phyloP scores from a whole-genome alignment of 345 rosid species.

The Eucalyptus virginea region DNA sequence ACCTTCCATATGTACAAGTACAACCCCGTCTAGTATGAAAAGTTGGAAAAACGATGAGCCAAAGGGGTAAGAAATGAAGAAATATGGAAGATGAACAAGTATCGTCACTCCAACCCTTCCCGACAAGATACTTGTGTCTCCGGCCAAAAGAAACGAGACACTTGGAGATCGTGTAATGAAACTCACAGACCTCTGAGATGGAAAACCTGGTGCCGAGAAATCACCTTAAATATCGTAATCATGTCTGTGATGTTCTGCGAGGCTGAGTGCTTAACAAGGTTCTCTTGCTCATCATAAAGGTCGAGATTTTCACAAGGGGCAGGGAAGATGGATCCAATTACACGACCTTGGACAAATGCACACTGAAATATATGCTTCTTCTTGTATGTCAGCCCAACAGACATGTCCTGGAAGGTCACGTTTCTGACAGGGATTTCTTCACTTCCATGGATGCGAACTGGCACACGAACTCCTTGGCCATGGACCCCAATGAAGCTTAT shows the following conservation, averaged over 20 bases:
- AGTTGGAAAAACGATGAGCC: background rate
- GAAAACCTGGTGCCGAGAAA: background rate
- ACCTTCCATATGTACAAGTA: conserved; percentile 10
- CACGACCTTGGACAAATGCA: conserved; percentile 77
- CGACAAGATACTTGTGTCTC: background rate
- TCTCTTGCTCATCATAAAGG: conserved; percentile 62
- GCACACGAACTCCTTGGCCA: conserved; percentile 92
- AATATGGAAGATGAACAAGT: background rate
- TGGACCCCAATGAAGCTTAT: conserved; percentile 70
- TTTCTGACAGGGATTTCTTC: conserved; percentile 73
- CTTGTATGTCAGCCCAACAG: conserved; percentile 85
- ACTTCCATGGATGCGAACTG: conserved; percentile 93
- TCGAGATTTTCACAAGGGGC: conserved; percentile 91
- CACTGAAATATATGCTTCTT: conserved; percentile 94
- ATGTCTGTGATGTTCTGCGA: conserved; percentile 73
- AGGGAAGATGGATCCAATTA: conserved; percentile 79
- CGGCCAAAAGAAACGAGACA: background rate
- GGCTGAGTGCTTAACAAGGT: conserved; percentile 48
- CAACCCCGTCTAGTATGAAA: background rate
- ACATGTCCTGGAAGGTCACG: conserved; percentile 75
- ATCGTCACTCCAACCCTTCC: background rate
- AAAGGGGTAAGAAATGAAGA: background rate
- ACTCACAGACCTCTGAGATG: background rate
- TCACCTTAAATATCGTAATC: conserved; percentile 55
- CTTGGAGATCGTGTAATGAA: background rate